Evolutionary conservation across 2,329 filamentous ascomycete genomes (phyloP), one percentile per base, ranked within the genome.

Genomic region (Aspergillus flavus): DNA sequence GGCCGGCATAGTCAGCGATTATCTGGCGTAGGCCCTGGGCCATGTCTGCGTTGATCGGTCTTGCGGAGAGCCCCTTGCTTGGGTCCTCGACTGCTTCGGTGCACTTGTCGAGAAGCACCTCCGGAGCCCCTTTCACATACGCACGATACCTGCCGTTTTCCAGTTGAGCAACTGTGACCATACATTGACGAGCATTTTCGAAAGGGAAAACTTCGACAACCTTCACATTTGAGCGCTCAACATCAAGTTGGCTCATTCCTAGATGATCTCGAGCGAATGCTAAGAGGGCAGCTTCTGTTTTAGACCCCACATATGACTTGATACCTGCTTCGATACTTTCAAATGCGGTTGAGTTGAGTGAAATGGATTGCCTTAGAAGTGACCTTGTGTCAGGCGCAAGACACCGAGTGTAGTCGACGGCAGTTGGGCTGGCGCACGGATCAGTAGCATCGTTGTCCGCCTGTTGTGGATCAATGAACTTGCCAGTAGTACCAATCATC

Each of bases 261-360:
- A 91, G 81, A 68, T 87, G 81, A 54, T 87, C 84, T 58, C 83
- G 83, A 21, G 87, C 89, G 68, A 90, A 86, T 16, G 85, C 83
- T n/a, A 91, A 81, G 54, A 91, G 76, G 1, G 89, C 88, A 2
- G 87, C 89, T 71, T 91, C 89, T 0, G 89, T 91, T 80, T 91
- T 91, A 68, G 88, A 91, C 39, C 89, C 89, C 66, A 91, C 87
- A 64, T 89, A 91, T 46, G 4, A 55, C 46, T 11, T 58, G 57
- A 4, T 61, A n/a, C 87, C 88, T 41, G 88, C 84, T 14, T 86
- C 82, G 26, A 89, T 86, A 53, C 88, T 87, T 73, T 91, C 89
- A 61, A 91, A 91, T 1, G 89, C 89, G 0, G 89, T 91, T 3
- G 89, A 91, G 61, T 73, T 73, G 43, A 73, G 61, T 3, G 65